Base-by-base conservation (phyloP, 495 filamentous ascomycete species). In the Hypomontagnella monticulosa region DNA sequence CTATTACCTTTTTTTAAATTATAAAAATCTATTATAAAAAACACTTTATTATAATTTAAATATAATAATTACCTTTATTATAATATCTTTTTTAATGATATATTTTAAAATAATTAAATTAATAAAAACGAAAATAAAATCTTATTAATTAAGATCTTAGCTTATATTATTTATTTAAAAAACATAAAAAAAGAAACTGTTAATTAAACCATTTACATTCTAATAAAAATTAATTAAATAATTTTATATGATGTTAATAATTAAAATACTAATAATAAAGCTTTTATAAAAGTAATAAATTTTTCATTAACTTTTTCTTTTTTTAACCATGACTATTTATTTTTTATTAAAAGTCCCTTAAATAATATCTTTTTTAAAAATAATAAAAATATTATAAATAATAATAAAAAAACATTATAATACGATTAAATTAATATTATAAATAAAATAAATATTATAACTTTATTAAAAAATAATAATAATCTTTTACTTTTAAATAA, bases 21-120 rank as follows among this genome's bases (percentile, higher is more conserved):
- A 32, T 14, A 12, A 7, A 48, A 48, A 15, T 48, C 18, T n/a
- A 30, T 33, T 15, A 48, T 48, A 33, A 48, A 14, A 33, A 33
- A 30, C 2, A 4, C 19, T 14, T 48, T 48, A 4, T 48, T 48
- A 33, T 48, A 33, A 33, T 32, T 48, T 32, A 48, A 48, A 48
- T 32, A 32, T 8, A 15, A 48, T 33, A 48, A 48, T 48, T 7
- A 33, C 5, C 32, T 48, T 14, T 33, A 48, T 48, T 48, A 15
- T 33, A n/a, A 48, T 48, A 46, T 46, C 19, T 11, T 27, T n/a
- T 27, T 46, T 33, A 48, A 32, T 14, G 0, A 33, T 2, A n/a
- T 6, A 14, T 48, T 48, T 48, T 32, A 48, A 48, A 33, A 48
- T 33, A 27, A 23, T 48, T 48, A 48, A 48, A 7, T 7, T 23